A percentile compares a stretch with the other conserved stretches of the same genome.
phyloP scores from a whole-genome alignment of 495 filamentous ascomycete genomes.

The Letharia columbiana region DNA sequence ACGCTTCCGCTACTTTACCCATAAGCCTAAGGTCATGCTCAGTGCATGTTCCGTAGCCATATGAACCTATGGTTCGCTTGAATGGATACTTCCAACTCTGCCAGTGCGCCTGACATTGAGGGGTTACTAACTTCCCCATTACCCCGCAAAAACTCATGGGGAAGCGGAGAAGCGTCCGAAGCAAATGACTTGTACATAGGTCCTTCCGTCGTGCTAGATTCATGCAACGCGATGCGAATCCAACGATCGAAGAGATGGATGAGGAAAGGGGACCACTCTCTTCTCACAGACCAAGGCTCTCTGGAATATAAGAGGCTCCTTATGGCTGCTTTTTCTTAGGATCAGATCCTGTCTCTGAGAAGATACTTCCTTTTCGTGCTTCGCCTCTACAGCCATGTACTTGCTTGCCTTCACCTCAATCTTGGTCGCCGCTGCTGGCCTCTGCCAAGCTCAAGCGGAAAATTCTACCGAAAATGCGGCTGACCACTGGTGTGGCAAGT shows the following conservation, averaged over 20 bases:
- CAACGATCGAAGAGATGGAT: background rate
- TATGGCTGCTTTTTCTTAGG: background rate
- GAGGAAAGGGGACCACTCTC: background rate
- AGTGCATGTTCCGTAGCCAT: background rate
- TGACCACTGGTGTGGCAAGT: conserved; percentile 9
- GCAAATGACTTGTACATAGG: background rate
- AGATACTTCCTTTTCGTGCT: background rate
- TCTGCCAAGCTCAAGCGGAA: background rate
- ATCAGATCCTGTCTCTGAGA: background rate
- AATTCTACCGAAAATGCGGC: background rate
- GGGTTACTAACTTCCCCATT: background rate
- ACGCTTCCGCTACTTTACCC: background rate
- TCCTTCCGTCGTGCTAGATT: background rate
- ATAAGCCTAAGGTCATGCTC: background rate
- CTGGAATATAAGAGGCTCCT: background rate
- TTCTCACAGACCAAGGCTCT: background rate
- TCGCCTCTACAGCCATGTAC: background rate
- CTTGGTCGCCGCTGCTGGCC: background rate
- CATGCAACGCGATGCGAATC: background rate
- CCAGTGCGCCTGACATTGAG: background rate
- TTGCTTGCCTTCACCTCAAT: background rate
- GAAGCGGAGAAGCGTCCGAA: background rate
- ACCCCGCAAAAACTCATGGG: background rate
- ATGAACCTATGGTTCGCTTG: background rate
- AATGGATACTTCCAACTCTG: background rate